These are phyloP conservation scores for Brassica cretica DNA, from an alignment of 345 rosid genomes.

Conservation along the genomic window DNA sequence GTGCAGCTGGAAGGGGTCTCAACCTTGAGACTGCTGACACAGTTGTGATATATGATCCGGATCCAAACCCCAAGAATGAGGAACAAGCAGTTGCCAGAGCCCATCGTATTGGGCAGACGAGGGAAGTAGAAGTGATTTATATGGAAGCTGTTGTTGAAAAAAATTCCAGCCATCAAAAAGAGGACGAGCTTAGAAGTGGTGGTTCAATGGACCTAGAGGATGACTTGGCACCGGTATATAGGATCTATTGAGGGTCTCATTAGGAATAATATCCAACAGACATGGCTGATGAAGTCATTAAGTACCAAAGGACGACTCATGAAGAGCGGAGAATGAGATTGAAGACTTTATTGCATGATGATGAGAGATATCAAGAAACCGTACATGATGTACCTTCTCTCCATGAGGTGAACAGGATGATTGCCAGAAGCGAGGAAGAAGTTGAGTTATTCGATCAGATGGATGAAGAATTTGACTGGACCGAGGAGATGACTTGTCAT, in stretches of 20 bases:
- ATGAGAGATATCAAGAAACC: slow-evolving; percentile 98
- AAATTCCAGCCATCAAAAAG: slow-evolving; percentile 84
- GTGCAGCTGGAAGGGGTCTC: slow-evolving; percentile 99
- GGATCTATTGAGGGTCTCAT: slow-evolving; percentile 99
- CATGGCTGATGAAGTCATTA: slow-evolving; percentile 99
- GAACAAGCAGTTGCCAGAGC: slow-evolving; percentile 95
- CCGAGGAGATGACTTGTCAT: slow-evolving; percentile 86
- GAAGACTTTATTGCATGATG: slow-evolving; percentile 95
- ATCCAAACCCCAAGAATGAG: slow-evolving; percentile 40
- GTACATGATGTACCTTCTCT: slow-evolving; percentile 96
- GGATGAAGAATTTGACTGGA: slow-evolving; percentile 98
- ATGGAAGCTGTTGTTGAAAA: slow-evolving; percentile 99
- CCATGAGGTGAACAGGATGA: slow-evolving; percentile 94
- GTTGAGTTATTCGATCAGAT: slow-evolving; percentile 97
- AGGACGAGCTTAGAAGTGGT: slow-evolving; percentile 88
- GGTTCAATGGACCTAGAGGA: slow-evolving; percentile 86
- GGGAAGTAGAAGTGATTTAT: slow-evolving; percentile 97
- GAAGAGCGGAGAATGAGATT: slow-evolving; percentile 97
- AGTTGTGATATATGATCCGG: slow-evolving; percentile 93
- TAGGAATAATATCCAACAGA: slow-evolving; percentile 99
- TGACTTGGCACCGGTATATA: slow-evolving; percentile 95
- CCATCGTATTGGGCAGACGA: slow-evolving; percentile 95
- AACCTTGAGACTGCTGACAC: slow-evolving; percentile 99
- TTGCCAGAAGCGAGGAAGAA: slow-evolving; percentile 94
- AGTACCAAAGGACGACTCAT: slow-evolving; percentile 99